Evolutionary conservation across 1,284 basidiomycete species (phyloP), one percentile per base, ranked within the genome.

Genomic region (Polyporus tsugae): DNA sequence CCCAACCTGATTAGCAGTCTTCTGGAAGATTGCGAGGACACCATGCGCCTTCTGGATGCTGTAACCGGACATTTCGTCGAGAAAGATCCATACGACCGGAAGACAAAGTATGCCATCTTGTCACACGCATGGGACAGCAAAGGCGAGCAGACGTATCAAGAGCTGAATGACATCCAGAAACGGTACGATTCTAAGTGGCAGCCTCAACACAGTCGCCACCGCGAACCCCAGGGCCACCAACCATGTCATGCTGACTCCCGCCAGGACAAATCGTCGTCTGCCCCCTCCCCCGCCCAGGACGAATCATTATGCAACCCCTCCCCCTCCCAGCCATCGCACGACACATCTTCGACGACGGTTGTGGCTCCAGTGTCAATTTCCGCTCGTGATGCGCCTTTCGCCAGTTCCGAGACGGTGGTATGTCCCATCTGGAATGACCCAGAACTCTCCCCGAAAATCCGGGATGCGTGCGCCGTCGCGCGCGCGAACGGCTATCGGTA

Each of bases 101-200:
- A 2, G 11, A 49, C 46, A 2, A 7, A 11, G 11, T 49, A 49
- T 49, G n/a, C 46, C 2, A 49, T 22, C 46, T 49, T 49, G 46
- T 49, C 46, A 17, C 46, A 49, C 10, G 46, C 46, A 6, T 49
- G 46, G 46, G 46, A 49, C n/a, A 49, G 9, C 10, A 22, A 49
- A 49, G 46, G 46, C n/a, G 46, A 49, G 46, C 46, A 49, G 17
- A 49, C n/a, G n/a, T 49, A 49, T 22, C 46, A 49, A 22, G 46
- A 49, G 10, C 9, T 49, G n/a, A 49, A 17, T n/a, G 46, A 22
- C 0, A 49, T 49, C 46, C 46, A 49, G 46, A 9, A 22, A n/a
- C 7, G 46, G n/a, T 49, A 49, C 22, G n/a, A n/a, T 11, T 4
- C 46, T 4, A 22, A 22, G n/a, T 9, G 9, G 10, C 46, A 1